Evolutionary conservation across 805 yeast genomes (phyloP), one percentile per base, ranked within the genome.

Genomic region (Zygotorulaspora chibaensis): DNA sequence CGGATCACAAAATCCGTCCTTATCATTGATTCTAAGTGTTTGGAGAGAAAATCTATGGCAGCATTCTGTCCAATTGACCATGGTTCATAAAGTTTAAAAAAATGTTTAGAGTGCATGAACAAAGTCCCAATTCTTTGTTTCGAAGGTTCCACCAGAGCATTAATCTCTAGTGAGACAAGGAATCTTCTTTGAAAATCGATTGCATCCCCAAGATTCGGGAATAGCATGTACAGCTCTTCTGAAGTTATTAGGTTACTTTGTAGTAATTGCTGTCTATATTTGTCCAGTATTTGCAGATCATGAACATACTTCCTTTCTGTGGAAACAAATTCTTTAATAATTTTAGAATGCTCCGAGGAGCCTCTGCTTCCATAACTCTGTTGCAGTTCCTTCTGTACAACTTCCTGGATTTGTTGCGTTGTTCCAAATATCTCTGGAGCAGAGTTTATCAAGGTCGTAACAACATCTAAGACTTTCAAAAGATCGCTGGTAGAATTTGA

Each of bases 231-330:
- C 43, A 89, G 74, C 50, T 83, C 87, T 55, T 90, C 97, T 23
- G 83, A 79, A 2, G 90, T 77, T 18, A 93, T 74, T 23, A 81
- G 68, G 50, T 85, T 90, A 10, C 82, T 76, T 12, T 75, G 71
- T 40, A 78, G 69, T 36, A 93, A 71, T 53, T 85, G 93, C 44
- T 75, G 72, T 62, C 82, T 81, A 67, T 87, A 93, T 33, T 68
- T 66, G 34, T 75, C 73, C 56, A 93, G 67, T 12, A 80, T 77
- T 65, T 91, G 97, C 51, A 93, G 71, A 63, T 93, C 98, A 64
- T 84, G 87, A 23, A 93, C 96, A 63, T 84, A 93, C 65, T 87
- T 89, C 54, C 98, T 75, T 68, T 93, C 99, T 3, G 96, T 87
- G 55, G 83, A 87, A 33, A 93, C 77, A 29, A 93, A 69, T 68